Evolutionary conservation across 495 filamentous ascomycete species (phyloP), one percentile per base, ranked within the genome.

Genomic region (Talaromyces proteolyticus): DNA sequence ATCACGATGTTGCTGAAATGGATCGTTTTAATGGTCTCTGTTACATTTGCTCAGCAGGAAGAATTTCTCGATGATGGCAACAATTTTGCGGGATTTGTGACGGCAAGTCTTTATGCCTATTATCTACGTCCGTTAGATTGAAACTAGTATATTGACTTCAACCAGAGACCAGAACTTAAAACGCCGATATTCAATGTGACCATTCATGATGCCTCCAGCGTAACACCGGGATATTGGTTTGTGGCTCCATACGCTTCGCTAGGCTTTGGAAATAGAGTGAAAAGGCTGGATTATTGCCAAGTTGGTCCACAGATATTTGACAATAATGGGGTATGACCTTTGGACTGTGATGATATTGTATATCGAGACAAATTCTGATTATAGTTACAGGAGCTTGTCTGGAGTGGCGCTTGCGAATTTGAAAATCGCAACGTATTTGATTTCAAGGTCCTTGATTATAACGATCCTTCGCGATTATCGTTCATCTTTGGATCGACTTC

Each of bases 261-360:
- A 42, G 43, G 24, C 3, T 58, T 58, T 4, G 63, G 62, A 20
- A 6, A 42, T 0, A 53, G 56, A 25, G 58, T 58, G 42, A 38
- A 58, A 23, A 63, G 65, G 43, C 70, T 62, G 54, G 60, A 64
- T 40, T 67, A 67, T 37, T 73, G 61, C 48, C 69, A 73, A 54
- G 61, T 70, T 52, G 69, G 69, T 12, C 69, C 70, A 3, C 66
- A 73, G 51, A 72, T 74, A 22, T 74, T 65, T 38, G 65, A 68
- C 53, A 51, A 52, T 5, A 58, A 68, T 44, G 65, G 65, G 16
- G 66, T 65, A 61, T 36, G 65, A 63, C 42, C 53, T 29, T 22
- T 16, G 41, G 17, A 36, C 20, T n/a, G n/a, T n/a, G n/a, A n/a
- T n/a, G n/a, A n/a, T n/a, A n/a, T n/a, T n/a, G n/a, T n/a, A n/a